These are phyloP conservation scores for Pichia sp. DNA, from an alignment of 1,139 yeast species.

Conservation along the genomic window DNA sequence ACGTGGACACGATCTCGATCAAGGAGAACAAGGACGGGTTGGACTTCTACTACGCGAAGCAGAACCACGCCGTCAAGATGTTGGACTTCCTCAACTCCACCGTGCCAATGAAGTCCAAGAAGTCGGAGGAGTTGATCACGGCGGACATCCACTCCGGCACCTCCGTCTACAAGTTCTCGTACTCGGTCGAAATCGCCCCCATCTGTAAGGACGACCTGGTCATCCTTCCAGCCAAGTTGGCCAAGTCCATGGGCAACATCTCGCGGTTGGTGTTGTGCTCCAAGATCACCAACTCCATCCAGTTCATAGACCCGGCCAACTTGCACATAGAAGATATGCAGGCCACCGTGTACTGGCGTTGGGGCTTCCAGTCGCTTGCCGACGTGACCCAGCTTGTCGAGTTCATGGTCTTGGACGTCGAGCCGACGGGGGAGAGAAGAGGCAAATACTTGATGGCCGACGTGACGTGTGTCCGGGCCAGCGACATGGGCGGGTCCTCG, in stretches of 20 bases:
- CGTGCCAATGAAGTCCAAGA: conserved; percentile 81
- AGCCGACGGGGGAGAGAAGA: conserved; percentile 78
- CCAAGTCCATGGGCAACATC: conserved; percentile 80
- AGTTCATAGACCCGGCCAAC: conserved; percentile 80
- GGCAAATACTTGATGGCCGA: conserved; percentile 89
- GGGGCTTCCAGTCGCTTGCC: conserved; percentile 75
- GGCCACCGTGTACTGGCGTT: conserved; percentile 78
- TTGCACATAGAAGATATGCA: conserved; percentile 76
- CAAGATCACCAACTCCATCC: conserved; percentile 73
- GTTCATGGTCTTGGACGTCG: conserved; percentile 87
- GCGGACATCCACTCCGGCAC: conserved; percentile 90
- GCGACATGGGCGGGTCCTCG: conserved; percentile 83
- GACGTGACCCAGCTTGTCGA: conserved; percentile 78
- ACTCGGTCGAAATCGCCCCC: conserved; percentile 93
- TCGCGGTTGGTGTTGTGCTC: conserved; percentile 81
- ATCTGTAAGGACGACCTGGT: conserved; percentile 95
- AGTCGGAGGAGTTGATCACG: conserved; percentile 87
- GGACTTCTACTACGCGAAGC: conserved; percentile 86
- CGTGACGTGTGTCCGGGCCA: conserved; percentile 78
- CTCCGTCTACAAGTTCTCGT: conserved; percentile 84
- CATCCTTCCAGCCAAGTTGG: conserved; percentile 78
- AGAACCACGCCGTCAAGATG: conserved; percentile 91
- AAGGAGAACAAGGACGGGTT: conserved; percentile 92
- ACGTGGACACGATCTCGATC: conserved; percentile 88
- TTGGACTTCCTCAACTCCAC: conserved; percentile 82